Evolutionary conservation across 2,329 filamentous ascomycete genomes (phyloP).

Genomic region (Stagonosporopsis rhizophila): DNA sequence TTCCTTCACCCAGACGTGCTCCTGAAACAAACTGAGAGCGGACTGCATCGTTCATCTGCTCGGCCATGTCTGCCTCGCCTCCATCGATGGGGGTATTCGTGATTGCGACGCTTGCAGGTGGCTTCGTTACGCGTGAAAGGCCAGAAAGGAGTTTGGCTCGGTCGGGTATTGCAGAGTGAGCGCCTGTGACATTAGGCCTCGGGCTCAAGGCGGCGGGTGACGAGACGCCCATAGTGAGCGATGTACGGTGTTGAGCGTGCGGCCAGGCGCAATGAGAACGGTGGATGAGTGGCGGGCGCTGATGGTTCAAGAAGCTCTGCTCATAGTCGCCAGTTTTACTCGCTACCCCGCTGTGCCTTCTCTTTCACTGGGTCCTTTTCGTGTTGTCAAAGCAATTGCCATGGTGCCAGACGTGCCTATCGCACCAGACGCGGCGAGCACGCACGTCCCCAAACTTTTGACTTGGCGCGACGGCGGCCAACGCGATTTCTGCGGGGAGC

Average conservation of each 20-base stretch:
- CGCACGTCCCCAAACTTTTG: slow-evolving; percentile 30
- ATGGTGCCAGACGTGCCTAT: slow-evolving; percentile 9
- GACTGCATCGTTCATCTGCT: slow-evolving; percentile 57
- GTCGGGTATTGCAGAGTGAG: slow-evolving; percentile 27
- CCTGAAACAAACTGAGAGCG: slow-evolving; percentile 91
- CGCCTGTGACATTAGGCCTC: slow-evolving; percentile 34
- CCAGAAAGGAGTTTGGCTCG: slow-evolving; percentile 44
- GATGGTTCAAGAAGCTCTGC: not conserved
- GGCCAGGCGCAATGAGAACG: slow-evolving; percentile 9
- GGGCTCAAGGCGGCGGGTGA: slow-evolving; percentile 40
- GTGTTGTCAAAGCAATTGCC: not conserved
- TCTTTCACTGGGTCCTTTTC: not conserved
- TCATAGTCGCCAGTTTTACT: not conserved
- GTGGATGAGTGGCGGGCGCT: not conserved
- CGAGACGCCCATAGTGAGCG: slow-evolving; percentile 29
- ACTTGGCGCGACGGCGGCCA: slow-evolving; percentile 23
- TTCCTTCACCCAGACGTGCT: slow-evolving; percentile 93
- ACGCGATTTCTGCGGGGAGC: slow-evolving; percentile 38
- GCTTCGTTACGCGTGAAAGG: slow-evolving; percentile 33
- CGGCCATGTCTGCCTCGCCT: slow-evolving; percentile 50
- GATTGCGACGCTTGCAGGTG: slow-evolving; percentile 22
- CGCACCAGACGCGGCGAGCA: slow-evolving; percentile 21
- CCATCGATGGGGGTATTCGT: slow-evolving; percentile 31
- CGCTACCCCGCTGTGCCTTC: slow-evolving; percentile 1
- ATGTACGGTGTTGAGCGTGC: slow-evolving; percentile 8